Base-by-base conservation (phyloP, 768 basidiomycete genomes). In the Suillus placidus region DNA sequence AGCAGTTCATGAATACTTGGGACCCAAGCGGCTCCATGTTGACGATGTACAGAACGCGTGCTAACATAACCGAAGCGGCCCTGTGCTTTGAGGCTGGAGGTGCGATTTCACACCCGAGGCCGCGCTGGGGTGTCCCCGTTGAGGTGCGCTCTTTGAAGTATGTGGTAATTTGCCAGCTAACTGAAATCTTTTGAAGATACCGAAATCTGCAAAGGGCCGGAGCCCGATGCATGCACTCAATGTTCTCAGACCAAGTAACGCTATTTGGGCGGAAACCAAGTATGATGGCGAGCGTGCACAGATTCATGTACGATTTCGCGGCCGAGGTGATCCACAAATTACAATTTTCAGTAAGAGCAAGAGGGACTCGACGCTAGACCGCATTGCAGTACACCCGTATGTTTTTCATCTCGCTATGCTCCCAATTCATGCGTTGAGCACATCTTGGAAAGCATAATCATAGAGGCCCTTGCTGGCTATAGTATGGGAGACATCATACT, bases 241-340 rank as follows among this genome's bases (percentile, higher is more conserved):
- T 13, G 76, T 73, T 34, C 66, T 78, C 16, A 69, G 74, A 20
- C 67, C 64, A 9, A 65, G 69, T 14, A 64, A 66, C 32, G 61
- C 63, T 52, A 80, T 95, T 10, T 96, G 91, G 87, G 92, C 90
- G 2, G 95, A 98, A 78, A 95, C 89, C 0, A 98, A 98, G 76
- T 96, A 96, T 74, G 95, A 97, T 65, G 95, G 95, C 12, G 95
- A 97, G 76, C 84, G 95, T n/a, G 90, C 94, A 63, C 95, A 98
- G 70, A 94, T 96, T 34, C 95, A 98, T 72, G 85, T 95, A 30
- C 81, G 89, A 71, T 72, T 89, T 2, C 66, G 71, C 6, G 71
- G 69, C 4, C 74, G 80, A 16, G 74, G 70, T 0, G 69, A 74
- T 6, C 76, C 83, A 6, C 79, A 78, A 40, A 90, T 96, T 66